A percentile compares a stretch with the other conserved stretches of the same genome.
phyloP scores from a whole-genome alignment of 1,284 basidiomycete genomes.

The Tilletia walkeri region DNA sequence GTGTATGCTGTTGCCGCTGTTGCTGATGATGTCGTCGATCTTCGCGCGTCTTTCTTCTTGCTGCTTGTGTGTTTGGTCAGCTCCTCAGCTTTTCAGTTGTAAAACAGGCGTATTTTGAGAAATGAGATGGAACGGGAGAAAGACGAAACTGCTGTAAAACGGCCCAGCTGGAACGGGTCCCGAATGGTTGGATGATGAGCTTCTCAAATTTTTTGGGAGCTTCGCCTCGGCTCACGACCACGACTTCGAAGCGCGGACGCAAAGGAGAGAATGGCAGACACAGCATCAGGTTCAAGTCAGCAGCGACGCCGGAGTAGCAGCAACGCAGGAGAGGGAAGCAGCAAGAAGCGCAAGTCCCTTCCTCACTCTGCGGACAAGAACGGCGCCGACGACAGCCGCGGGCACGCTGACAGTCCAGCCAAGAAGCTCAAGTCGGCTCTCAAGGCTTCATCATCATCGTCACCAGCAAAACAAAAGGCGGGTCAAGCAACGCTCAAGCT shows the following conservation, averaged over 20 bases:
- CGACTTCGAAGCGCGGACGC: not conserved
- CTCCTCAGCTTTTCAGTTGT: not conserved
- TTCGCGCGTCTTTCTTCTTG: not conserved
- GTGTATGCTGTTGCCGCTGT: not conserved
- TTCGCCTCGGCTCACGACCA: not conserved
- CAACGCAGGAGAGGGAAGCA: too few relatives aligned
- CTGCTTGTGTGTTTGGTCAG: not conserved
- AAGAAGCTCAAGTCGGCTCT: too few relatives aligned
- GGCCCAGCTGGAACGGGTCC: too few relatives aligned
- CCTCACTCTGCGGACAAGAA: too few relatives aligned
- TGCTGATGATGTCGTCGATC: not conserved
- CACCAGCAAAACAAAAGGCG: not conserved
- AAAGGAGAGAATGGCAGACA: constrained; percentile 5
- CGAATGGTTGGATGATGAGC: not conserved
- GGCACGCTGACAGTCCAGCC: too few relatives aligned
- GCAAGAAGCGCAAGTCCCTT: constrained; percentile 11
- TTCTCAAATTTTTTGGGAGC: not conserved
- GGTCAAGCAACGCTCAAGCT: constrained; percentile 5
- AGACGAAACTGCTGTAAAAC: too few relatives aligned
- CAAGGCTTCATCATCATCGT: too few relatives aligned
- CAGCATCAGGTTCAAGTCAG: constrained; percentile 7
- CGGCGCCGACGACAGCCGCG: too few relatives aligned
- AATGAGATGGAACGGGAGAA: not conserved
- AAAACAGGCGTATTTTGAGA: not conserved
- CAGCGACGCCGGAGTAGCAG: not conserved